A percentile compares a stretch with the other conserved stretches of the same genome.
phyloP scores from a whole-genome alignment of 768 basidiomycete species.

The Lactarius trivialis region DNA sequence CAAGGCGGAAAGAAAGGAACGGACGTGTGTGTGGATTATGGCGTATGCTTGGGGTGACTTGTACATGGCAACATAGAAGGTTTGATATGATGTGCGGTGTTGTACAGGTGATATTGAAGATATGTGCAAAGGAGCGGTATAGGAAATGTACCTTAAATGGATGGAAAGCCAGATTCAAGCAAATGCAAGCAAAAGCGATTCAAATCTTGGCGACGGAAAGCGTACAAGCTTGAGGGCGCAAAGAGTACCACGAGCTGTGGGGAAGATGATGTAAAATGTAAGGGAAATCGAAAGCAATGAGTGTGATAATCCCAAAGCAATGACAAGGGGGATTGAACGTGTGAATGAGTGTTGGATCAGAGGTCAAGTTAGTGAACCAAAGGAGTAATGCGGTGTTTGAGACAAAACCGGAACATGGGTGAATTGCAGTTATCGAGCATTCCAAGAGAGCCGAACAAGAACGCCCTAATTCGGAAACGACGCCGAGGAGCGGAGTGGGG shows the following conservation, averaged over 20 bases:
- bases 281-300: slow-evolving; percentile 13
- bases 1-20: neutral
- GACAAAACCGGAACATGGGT: neutral
- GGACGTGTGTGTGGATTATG: slow-evolving; percentile 1
- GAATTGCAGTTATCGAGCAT: neutral
- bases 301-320: slow-evolving; percentile 13
- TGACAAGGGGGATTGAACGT: slow-evolving; percentile 14
- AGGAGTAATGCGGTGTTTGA: slow-evolving; percentile 8
- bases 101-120: slow-evolving; percentile 20
- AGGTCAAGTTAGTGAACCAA: slow-evolving; percentile 8
- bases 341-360: slow-evolving; percentile 13
- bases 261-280: slow-evolving; percentile 8
- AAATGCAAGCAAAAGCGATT: neutral
- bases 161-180: slow-evolving; percentile 1
- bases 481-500: neutral
- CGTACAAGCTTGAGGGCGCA: neutral
- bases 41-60: slow-evolving; percentile 7
- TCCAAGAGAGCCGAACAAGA: neutral
- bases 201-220: neutral
- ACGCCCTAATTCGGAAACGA: neutral
- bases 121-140: slow-evolving; percentile 13
- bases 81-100: slow-evolving; percentile 16
- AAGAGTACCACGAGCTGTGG: slow-evolving; percentile 1
- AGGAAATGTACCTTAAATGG: slow-evolving; percentile 10
- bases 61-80: slow-evolving; percentile 11